Conservation (phyloP, 2,329 filamentous ascomycete species). For the Penicillium psychrosexuale region DNA sequence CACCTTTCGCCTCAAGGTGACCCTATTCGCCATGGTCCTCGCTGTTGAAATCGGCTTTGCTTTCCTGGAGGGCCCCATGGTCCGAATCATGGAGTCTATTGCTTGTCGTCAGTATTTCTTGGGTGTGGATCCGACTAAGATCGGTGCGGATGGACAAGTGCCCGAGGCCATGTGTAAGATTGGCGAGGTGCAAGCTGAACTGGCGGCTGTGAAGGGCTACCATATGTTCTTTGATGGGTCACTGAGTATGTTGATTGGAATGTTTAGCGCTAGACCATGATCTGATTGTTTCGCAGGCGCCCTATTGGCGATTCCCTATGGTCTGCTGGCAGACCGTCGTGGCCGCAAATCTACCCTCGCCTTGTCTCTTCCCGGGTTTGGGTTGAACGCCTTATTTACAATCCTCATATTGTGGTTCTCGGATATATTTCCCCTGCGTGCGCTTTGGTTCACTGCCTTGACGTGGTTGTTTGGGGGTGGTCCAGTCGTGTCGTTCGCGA, state of each 20-base stretch:
- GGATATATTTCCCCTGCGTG: conserved; percentile 43
- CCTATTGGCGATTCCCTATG: conserved; percentile 49
- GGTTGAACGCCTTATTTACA: conserved; percentile 33
- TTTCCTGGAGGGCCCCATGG: conserved; percentile 46
- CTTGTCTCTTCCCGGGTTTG: conserved; percentile 43
- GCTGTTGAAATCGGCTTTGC: conserved; percentile 47
- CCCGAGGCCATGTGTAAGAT: conserved; percentile 51
- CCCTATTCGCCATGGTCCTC: conserved; percentile 43
- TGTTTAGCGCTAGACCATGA: background rate
- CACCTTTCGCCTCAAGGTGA: conserved; percentile 38
- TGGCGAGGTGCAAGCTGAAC: conserved; percentile 47
- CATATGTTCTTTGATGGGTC: conserved; percentile 49
- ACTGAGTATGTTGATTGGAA: conserved; percentile 30
- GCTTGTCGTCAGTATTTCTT: conserved; percentile 48
- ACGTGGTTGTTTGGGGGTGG: conserved; percentile 49
- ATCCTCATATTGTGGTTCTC: conserved; percentile 39
- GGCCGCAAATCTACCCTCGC: conserved; percentile 48
- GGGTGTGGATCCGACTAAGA: conserved; percentile 42
- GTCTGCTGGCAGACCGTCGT: conserved; percentile 48
- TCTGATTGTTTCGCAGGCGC: conserved; percentile 35
- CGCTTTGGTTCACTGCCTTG: conserved; percentile 49
- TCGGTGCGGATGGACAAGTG: conserved; percentile 42
- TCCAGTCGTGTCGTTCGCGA: conserved; percentile 46
- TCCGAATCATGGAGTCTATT: conserved; percentile 50
- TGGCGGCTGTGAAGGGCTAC: conserved; percentile 52